Evolutionary conservation across 2,329 filamentous ascomycete species (phyloP).

Genomic region (Blumeria graminis): DNA sequence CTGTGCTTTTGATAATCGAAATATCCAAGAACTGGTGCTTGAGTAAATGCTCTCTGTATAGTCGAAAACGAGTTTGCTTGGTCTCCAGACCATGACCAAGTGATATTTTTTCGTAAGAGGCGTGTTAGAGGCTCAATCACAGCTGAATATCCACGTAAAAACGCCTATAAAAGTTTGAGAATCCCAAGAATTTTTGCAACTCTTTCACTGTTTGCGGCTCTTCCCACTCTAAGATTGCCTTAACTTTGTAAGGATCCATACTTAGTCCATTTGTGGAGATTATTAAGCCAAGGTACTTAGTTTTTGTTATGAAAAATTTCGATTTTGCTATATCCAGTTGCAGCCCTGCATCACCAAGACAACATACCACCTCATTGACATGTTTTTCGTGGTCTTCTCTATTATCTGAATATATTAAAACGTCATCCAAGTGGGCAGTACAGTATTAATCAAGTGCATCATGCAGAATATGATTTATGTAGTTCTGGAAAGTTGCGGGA

Average conservation of each 20-base stretch:
- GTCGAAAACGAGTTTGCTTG: background rate
- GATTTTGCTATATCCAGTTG: slow-evolving; percentile 2
- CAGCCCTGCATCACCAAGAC: slow-evolving; percentile 1
- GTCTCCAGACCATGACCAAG: background rate
- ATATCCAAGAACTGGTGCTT: background rate
- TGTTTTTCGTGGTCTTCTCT: background rate
- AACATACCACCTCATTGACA: background rate
- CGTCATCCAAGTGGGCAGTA: background rate
- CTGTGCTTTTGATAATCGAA: background rate
- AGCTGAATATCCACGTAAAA: background rate
- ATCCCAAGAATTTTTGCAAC: background rate
- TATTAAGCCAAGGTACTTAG: slow-evolving; percentile 1
- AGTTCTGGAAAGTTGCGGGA: background rate
- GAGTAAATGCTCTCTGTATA: background rate
- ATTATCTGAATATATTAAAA: slow-evolving; percentile 2
- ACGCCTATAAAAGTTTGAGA: background rate
- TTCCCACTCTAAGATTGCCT: background rate
- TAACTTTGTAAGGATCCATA: slow-evolving; percentile 1
- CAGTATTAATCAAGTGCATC: background rate
- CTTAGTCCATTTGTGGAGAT: background rate
- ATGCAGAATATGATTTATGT: slow-evolving; percentile 3
- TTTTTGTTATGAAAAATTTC: background rate
- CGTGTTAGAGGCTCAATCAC: background rate
- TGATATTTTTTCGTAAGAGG: background rate
- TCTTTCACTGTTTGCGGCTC: background rate